Evolutionary conservation across 2,329 filamentous ascomycete genomes (phyloP), one percentile per base, ranked within the genome.

Genomic region (Fusarium solani-melongenae): DNA sequence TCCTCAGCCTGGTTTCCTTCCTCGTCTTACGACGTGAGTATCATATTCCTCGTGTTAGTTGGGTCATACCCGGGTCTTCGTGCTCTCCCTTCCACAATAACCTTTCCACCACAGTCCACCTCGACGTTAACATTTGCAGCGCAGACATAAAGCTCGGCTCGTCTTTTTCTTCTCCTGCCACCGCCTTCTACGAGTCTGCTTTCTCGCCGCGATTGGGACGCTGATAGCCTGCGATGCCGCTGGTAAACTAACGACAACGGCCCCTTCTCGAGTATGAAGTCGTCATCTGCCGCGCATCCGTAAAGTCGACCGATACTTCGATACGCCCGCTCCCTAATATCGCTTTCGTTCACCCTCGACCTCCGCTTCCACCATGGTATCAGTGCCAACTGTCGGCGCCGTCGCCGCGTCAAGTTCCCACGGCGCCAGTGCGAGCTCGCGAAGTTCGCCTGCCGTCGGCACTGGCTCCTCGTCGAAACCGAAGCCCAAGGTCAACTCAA

Each of bases 401-500:
- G 81, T 79, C 58, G 82, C 79, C 51, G 79, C 79, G 51, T 77
- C 77, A 59, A 82, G 79, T 73, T 78, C 79, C 56, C 81, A 80
- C 56, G 87, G 85, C 77, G 82, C 84, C 69, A 86, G 86, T 82
- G 83, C 83, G 66, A 89, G 86, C 79, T 84, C 87, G 58, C 85
- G 88, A 81, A 87, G 82, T 56, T 90, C 88, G 36, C 88, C 88
- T 17, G 83, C 86, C 51, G 80, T 84, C 49, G 83, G 83, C 61
- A 71, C 82, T 31, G 68, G 81, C 15, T 80, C 81, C 15, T 80
- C 81, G 53, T 81, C 84, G 58, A 88, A 88, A 72, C 77, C 86
- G n/a, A 89, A 88, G 75, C 79, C 83, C n/a, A 87, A 86, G 70
- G 82, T 88, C 77, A 87, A 87, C 77, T 84, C 87, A 57, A 89